phyloP scores from a whole-genome alignment of 2,329 filamentous ascomycete genomes.

The Elsinoe batatas region DNA sequence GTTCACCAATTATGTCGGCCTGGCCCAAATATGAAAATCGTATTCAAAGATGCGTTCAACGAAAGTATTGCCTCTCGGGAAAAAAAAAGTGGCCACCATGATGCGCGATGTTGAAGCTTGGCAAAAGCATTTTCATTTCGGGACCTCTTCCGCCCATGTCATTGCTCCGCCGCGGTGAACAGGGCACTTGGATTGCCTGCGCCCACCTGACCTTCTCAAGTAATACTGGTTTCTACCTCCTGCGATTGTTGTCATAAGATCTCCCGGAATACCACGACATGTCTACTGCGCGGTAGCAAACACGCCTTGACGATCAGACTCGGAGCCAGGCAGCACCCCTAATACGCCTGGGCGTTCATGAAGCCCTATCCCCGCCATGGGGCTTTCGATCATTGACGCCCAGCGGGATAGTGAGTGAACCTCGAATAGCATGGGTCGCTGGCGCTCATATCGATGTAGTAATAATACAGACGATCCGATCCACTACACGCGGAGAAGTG shows the following conservation, averaged over 20 bases:
- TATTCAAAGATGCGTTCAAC: no score
- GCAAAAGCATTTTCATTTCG: conserved; percentile 7
- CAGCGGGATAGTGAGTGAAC: conserved; percentile 60
- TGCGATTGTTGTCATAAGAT: no score
- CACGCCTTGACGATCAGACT: background rate
- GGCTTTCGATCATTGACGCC: conserved; percentile 71
- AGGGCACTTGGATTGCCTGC: background rate
- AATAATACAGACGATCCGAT: conserved; percentile 63
- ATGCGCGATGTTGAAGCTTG: background rate
- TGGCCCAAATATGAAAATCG: background rate
- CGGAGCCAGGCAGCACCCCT: background rate
- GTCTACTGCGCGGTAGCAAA: background rate
- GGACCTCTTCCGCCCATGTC: conserved; percentile 5
- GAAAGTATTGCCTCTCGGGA: background rate
- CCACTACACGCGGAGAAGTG: conserved; percentile 65
- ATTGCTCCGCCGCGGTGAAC: conserved; percentile 8
- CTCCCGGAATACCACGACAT: background rate
- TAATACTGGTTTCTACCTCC: no score
- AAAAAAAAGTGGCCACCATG: conserved; percentile 4
- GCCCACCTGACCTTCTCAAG: background rate
- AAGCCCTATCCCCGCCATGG: conserved; percentile 49
- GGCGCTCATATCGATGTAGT: conserved; percentile 37
- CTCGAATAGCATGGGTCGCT: background rate
- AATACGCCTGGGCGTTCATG: background rate
- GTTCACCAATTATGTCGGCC: no score